Base-by-base conservation (phyloP, 768 basidiomycete species). In the Dentipellis fragilis region DNA sequence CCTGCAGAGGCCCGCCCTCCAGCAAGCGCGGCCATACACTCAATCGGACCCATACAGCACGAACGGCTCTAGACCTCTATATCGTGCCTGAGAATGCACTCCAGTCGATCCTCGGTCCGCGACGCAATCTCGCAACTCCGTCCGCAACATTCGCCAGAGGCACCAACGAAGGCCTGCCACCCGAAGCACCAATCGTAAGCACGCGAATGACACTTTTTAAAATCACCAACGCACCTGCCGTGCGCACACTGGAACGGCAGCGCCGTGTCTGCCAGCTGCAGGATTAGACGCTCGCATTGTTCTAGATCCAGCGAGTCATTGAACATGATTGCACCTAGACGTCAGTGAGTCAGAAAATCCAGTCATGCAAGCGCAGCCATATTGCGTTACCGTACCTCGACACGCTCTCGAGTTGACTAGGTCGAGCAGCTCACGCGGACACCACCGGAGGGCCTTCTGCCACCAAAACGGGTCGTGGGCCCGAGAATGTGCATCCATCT, bases 221-320 rank as follows among this genome's bases (percentile, higher is more conserved):
- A 51, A 16, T 39, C 47, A 21, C 14, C 5, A 51, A 55, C 69
- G 22, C 39, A 87, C 89, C 89, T 78, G 66, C 95, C 96, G 69
- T 99, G 96, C 35, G 96, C 96, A 71, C 96, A 99, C 66, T 91
- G 90, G 69, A 96, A 97, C 1, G 95, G 94, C 63, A 90, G 87
- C 3, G 77, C 75, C 2, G 92, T 91, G 58, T 77, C 67, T 9
- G 85, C 76, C 29, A 99, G 75, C 60, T 82, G 77, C 6, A 65
- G 62, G 47, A 98, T 75, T 42, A 99, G 77, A 49, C 75, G 71
- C 61, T 77, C 67, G 67, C 91, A 90, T 65, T 96, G 91, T 37
- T 75, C 74, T 7, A 71, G 54, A 12, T 74, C 80, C 50, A 99
- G 73, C 0, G 74, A 57, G 66, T 98, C 94, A 62, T 94, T 94